Percentiles rank a stretch among this genome's conserved stretches.
Conservation (phyloP, 768 basidiomycete genomes). For the Mycena haematopus region DNA sequence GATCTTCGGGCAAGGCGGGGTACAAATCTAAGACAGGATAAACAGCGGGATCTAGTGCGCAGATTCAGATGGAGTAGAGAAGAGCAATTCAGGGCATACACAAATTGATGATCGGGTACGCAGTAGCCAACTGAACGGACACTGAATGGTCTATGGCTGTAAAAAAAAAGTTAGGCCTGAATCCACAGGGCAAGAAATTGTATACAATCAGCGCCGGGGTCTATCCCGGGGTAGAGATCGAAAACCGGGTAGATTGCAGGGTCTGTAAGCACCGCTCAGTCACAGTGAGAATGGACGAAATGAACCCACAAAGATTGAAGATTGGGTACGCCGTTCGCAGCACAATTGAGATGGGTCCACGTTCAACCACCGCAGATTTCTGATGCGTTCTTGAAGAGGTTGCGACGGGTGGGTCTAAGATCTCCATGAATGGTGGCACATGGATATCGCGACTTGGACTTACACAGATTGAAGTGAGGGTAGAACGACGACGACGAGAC, state of each 20-base stretch:
- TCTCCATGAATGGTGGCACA: slow-evolving; percentile 17
- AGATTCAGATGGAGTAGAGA: neutral
- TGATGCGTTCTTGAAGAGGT: neutral
- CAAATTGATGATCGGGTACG: slow-evolving; percentile 32
- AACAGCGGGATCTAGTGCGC: slow-evolving; percentile 33
- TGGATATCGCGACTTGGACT: slow-evolving; percentile 19
- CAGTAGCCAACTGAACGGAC: slow-evolving; percentile 7
- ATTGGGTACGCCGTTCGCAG: slow-evolving; percentile 28
- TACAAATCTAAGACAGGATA: slow-evolving; percentile 45
- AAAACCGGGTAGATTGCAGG: slow-evolving; percentile 18
- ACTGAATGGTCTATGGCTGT: slow-evolving; percentile 1
- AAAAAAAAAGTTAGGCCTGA: neutral
- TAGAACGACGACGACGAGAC: slow-evolving; percentile 20
- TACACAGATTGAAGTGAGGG: slow-evolving; percentile 35
- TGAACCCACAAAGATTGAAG: slow-evolving; percentile 34
- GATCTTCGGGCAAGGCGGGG: slow-evolving; percentile 30
- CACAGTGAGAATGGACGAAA: neutral
- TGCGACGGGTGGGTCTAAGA: slow-evolving; percentile 12
- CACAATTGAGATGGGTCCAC: slow-evolving; percentile 7
- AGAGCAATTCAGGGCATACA: slow-evolving; percentile 26
- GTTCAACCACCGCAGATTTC: neutral
- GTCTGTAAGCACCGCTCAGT: neutral
- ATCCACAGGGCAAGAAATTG: neutral
- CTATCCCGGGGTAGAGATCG: slow-evolving; percentile 14
- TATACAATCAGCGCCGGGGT: neutral